Conservation (phyloP, 148 eudicot genomes). For the Camellia granthamiana region DNA sequence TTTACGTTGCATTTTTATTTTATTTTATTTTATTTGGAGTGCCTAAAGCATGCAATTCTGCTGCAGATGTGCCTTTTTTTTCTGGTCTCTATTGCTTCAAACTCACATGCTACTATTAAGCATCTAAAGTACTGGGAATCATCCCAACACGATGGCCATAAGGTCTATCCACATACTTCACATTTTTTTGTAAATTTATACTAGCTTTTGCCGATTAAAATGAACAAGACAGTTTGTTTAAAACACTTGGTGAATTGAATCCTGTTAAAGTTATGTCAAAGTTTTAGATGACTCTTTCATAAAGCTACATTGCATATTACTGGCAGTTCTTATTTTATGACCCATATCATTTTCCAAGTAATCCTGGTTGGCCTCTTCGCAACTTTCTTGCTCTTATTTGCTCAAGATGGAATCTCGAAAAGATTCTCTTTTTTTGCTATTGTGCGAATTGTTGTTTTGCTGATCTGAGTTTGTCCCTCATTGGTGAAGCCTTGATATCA, state of each 20-base stretch:
- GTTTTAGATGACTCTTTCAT: conserved; percentile 10
- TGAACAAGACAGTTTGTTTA: not conserved
- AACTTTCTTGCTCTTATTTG: conserved; percentile 65
- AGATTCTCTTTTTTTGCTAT: conserved; percentile 72
- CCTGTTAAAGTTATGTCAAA: not conserved
- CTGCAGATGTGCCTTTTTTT: conserved; percentile 76
- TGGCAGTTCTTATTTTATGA: conserved; percentile 83
- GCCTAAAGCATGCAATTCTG: conserved; percentile 16
- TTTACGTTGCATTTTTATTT: not conserved
- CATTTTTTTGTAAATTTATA: conserved; percentile 9
- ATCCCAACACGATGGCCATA: conserved; percentile 52
- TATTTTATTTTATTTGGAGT: not conserved
- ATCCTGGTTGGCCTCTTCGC: conserved; percentile 97
- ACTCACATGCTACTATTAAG: conserved; percentile 56
- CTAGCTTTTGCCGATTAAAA: not conserved
- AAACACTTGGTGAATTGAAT: not conserved
- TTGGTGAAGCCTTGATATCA: conserved; percentile 71
- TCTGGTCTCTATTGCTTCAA: conserved; percentile 55
- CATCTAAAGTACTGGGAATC: conserved; percentile 75
- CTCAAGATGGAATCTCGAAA: conserved; percentile 66
- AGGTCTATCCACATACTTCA: conserved; percentile 43
- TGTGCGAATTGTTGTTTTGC: conserved; percentile 89
- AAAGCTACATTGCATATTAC: conserved; percentile 16
- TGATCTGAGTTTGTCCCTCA: conserved; percentile 66
- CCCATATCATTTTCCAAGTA: conserved; percentile 73